A percentile compares a stretch with the other conserved stretches of the same genome.
Evolutionary conservation across 306 rosid genomes (phyloP).

Genomic region (Casuarina equisetifolia): DNA sequence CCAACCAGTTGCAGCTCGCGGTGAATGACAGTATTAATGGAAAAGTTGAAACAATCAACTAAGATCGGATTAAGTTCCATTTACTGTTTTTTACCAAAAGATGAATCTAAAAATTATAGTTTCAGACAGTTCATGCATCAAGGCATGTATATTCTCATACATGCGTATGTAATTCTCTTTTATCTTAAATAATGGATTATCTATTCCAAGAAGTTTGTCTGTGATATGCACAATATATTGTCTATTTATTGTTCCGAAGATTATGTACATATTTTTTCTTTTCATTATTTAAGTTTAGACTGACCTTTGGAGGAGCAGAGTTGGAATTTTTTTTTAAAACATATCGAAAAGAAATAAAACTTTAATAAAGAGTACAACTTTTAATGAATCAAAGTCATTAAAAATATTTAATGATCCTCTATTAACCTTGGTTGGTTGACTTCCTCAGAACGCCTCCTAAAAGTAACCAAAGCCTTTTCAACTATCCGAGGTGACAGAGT

Average conservation of each 20-base stretch:
- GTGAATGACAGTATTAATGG: conserved; percentile 17
- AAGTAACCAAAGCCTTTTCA: no score
- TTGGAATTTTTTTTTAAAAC: no score
- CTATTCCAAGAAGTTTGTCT: conserved; percentile 4
- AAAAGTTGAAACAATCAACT: conserved; percentile 12
- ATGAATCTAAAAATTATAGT: neutral
- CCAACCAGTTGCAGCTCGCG: conserved; percentile 29
- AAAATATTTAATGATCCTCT: no score
- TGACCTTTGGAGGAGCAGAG: no score
- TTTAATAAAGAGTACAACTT: no score
- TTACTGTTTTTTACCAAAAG: neutral
- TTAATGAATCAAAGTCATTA: no score
- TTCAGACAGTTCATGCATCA: neutral
- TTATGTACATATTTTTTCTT: neutral
- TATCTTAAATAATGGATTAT: neutral
- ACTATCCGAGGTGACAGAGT: no score
- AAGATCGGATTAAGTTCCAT: conserved; percentile 21
- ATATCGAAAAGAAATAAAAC: no score
- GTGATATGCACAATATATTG: neutral
- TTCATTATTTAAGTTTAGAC: no score
- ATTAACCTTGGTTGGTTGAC: no score
- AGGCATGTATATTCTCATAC: conserved; percentile 15
- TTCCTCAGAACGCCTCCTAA: no score
- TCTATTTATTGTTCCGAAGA: no score
- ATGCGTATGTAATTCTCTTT: neutral